Base-by-base conservation (phyloP, 495 filamentous ascomycete genomes). In the Neurospora sublineolata region DNA sequence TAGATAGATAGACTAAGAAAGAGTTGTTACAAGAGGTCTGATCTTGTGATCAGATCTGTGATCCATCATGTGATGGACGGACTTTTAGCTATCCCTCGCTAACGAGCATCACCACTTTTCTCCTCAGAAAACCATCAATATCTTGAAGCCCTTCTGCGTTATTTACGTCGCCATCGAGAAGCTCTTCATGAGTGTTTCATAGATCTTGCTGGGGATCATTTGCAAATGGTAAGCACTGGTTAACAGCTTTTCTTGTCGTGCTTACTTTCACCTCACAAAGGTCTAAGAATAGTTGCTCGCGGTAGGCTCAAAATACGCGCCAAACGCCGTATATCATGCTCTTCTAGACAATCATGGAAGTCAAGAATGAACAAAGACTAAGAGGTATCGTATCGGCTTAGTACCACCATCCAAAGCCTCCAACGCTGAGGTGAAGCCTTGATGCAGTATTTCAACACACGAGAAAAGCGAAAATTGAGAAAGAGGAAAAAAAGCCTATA, bases 211-310 rank as follows among this genome's bases (percentile, higher is more conserved):
- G 37, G 10, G 7, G 37, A 8, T 37, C 8, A 37, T 37, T 37
- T 37, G 37, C 37, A 37, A 7, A 39, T 39, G 38, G 38, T 12
- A 39, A 10, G 9, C 38, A 39, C 11, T 39, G 11, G 38, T 39
- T 11, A 12, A 39, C 2, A 0, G 38, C 38, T 4, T 39, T 39
- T 11, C 2, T 39, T 0, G 38, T 39, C 8, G 38, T 2, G 12
- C 3, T 39, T 12, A 39, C 38, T 12, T 39, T 39, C 38, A 12
- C 18, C 77, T 76, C 58, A 81, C 80, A 2, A 76, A 60, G n/a
- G 37, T 23, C 70, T 9, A 77, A 72, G 4, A 72, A 77, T 18
- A 75, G 5, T 60, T 70, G 14, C 69, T 82, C 39, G 69, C 70
- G 5, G 75, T 60, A 60, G 6, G 3, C 27, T 52, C 11, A 52